Percentiles rank a stretch among this genome's conserved stretches.
phyloP scores from a whole-genome alignment of 2,329 filamentous ascomycete genomes.

The Albifimbria verrucaria region DNA sequence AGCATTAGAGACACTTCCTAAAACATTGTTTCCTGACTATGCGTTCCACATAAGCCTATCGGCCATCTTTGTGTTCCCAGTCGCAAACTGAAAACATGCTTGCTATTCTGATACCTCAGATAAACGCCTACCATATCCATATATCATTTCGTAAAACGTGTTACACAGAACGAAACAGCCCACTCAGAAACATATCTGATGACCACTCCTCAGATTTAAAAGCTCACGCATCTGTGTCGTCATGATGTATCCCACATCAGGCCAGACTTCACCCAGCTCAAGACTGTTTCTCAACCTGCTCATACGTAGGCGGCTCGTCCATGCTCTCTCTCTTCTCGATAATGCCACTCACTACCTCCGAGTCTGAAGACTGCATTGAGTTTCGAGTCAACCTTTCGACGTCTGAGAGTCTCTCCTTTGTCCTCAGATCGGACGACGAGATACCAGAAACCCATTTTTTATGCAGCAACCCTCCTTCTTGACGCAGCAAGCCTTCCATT shows the following conservation, averaged over 20 bases:
- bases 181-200: no score
- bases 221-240: neutral
- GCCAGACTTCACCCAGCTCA: neutral
- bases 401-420: neutral
- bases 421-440: neutral
- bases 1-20: no score
- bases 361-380: neutral
- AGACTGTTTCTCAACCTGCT: constrained; percentile 14
- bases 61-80: no score
- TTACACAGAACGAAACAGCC: no score
- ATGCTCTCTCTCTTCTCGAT: neutral
- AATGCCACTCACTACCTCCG: neutral
- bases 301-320: constrained; percentile 18
- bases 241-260: neutral
- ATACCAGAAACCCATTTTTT: neutral
- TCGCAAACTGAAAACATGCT: no score
- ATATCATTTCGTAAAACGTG: no score
- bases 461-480: neutral
- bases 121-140: no score
- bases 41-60: no score
- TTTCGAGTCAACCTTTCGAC: neutral
- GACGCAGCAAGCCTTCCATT: neutral
- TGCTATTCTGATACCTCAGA: no score
- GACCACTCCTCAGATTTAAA: neutral
- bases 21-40: no score